Evolutionary conservation across 2,329 filamentous ascomycete genomes (phyloP).

Genomic region (Colletotrichum sp.): DNA sequence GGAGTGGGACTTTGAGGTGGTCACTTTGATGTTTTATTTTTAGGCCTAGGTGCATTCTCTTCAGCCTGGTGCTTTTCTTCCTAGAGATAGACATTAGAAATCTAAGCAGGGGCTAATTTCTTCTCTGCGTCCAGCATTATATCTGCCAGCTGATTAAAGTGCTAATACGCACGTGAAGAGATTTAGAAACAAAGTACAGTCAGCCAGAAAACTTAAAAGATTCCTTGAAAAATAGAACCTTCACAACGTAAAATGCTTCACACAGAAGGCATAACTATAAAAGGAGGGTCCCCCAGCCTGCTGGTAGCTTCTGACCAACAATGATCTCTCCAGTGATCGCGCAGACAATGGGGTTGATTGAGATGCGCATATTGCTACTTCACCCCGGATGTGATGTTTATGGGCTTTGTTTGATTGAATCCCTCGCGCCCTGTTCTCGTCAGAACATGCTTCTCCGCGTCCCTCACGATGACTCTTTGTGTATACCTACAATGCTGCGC

Average conservation of each 20-base stretch:
- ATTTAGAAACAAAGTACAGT: fast-evolving
- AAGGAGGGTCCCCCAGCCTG: background rate
- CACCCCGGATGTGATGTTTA: fast-evolving
- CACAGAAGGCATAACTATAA: background rate
- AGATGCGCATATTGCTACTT: background rate
- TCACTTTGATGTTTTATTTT: background rate
- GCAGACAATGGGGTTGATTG: background rate
- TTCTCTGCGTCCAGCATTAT: background rate
- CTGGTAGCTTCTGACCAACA: background rate
- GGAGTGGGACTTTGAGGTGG: background rate
- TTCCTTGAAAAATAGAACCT: background rate
- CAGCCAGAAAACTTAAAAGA: background rate
- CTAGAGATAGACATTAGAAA: background rate
- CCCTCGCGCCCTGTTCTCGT: background rate
- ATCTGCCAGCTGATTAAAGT: background rate
- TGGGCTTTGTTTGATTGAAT: background rate
- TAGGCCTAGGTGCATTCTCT: fast-evolving
- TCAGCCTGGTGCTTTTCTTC: fast-evolving
- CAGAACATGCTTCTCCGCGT: background rate
- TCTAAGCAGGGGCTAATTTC: background rate
- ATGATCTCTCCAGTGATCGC: background rate
- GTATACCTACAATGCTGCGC: background rate
- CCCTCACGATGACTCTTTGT: background rate
- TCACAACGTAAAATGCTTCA: background rate
- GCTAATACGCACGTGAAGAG: fast-evolving